Conservation (phyloP, 768 basidiomycete species). For the Suillus plorans region DNA sequence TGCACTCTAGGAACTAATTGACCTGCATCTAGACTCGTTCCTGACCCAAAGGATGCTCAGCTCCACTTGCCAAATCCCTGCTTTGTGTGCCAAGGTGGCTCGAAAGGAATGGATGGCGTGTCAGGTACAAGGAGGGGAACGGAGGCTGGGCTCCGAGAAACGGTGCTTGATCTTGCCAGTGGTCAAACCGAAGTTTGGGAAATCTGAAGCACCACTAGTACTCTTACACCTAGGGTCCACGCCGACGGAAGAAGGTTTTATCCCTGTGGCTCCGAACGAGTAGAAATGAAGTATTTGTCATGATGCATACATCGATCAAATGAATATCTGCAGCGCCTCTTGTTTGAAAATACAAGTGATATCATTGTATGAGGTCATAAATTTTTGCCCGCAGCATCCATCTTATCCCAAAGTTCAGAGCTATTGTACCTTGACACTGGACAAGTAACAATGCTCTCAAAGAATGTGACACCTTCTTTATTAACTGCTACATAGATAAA, state of each 20-base stretch:
- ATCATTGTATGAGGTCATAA: not conserved
- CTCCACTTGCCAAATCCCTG: too few species aligned
- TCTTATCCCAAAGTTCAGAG: too few species aligned
- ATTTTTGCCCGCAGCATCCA: too few species aligned
- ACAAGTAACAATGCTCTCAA: too few species aligned
- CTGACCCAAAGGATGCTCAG: not conserved
- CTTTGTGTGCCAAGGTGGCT: not conserved
- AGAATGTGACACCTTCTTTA: too few species aligned
- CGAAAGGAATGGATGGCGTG: not conserved
- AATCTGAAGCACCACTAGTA: not conserved
- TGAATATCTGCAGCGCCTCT: not conserved
- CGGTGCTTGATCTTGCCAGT: not conserved
- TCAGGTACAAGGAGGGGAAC: not conserved
- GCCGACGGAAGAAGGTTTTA: not conserved
- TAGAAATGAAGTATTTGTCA: not conserved
- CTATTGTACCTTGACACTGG: too few species aligned
- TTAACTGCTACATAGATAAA: too few species aligned
- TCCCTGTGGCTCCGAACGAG: not conserved
- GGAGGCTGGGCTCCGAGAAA: not conserved
- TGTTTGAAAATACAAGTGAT: not conserved
- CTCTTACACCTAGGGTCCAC: not conserved
- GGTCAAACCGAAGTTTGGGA: not conserved
- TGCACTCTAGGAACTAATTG: not conserved
- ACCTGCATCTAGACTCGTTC: not conserved
- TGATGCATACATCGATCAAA: not conserved